Evolutionary conservation across 768 basidiomycete genomes (phyloP).

Genomic region (Candolleomyces efflorescens): DNA sequence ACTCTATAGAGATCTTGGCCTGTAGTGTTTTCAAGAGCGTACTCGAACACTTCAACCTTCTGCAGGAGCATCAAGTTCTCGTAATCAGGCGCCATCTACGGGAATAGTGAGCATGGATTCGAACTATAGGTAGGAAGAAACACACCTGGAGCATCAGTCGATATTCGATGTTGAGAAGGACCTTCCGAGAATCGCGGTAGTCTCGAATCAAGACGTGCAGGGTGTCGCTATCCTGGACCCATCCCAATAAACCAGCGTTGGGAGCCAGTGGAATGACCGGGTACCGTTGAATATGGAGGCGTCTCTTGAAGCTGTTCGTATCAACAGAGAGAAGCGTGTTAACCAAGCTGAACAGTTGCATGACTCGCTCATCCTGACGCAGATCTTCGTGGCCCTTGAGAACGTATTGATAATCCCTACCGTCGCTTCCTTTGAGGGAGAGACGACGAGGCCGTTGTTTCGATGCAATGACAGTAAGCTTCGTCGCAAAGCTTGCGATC

Average conservation of each 20-base stretch:
- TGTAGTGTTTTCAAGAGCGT: conserved; percentile 96
- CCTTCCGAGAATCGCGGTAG: conserved; percentile 94
- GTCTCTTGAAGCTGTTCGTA: conserved; percentile 92
- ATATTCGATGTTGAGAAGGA: conserved; percentile 96
- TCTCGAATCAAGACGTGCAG: conserved; percentile 94
- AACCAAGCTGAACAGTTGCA: conserved; percentile 97
- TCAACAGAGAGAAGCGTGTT: conserved; percentile 93
- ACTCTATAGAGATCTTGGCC: conserved; percentile 97
- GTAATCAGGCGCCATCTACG: conserved; percentile 97
- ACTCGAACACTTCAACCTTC: conserved; percentile 99
- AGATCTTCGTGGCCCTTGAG: conserved; percentile 99
- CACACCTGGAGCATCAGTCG: conserved; percentile 94
- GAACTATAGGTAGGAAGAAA: background rate
- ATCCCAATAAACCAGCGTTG: conserved; percentile 90
- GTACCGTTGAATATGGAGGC: conserved; percentile 89
- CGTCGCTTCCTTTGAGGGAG: conserved; percentile 85
- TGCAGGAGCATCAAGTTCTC: conserved; percentile 91
- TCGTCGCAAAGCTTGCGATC: conserved; percentile 83
- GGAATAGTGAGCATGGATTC: conserved; percentile 3
- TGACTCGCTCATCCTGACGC: conserved; percentile 97
- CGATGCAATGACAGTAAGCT: conserved; percentile 89
- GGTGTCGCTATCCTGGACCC: conserved; percentile 95
- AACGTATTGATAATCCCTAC: conserved; percentile 85
- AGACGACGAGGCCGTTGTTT: conserved; percentile 94
- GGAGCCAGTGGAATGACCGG: conserved; percentile 94